Base-by-base conservation (phyloP, 2,329 filamentous ascomycete genomes). In the Penicillium oxalicum region DNA sequence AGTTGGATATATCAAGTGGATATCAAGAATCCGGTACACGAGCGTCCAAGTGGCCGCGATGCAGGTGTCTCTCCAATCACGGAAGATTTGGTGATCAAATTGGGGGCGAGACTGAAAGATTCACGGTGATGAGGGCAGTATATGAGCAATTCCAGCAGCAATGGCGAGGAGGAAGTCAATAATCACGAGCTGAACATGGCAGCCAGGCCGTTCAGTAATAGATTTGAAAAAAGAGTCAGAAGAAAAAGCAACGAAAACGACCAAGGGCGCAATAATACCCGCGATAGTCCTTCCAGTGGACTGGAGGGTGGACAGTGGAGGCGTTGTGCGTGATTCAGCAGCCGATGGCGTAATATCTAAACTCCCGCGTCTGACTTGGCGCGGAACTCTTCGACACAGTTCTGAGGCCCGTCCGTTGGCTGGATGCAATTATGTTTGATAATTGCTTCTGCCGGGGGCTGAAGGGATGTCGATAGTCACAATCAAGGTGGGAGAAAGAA, bases 341-440 rank as follows among this genome's bases (percentile, higher is more conserved):
- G 34, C 40, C 41, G 44, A 60, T 59, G 58, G 58, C 58, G 58
- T 53, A 57, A 60, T 59, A 60, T 58, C 58, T 40, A 53, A 56
- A 38, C 48, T 55, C 56, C 48, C 55, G 51, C 49, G 50, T 52
- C 53, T 46, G 51, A 32, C 29, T 32, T 32, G 29, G 29, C 29
- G 29, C 8, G 8, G 29, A 11, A 32, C 7, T 7, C 8, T 32
- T 32, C 29, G 4, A 11, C 29, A 32, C 29, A 3, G 8, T 32
- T 32, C 1, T 5, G 18, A 18, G 18, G 1, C 11, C 29, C 11
- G 7, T 32, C 5, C 29, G 7, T 32, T 32, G 7, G 29, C 7
- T 32, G 29, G 8, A 5, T 8, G 29, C 29, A 32, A 32, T 7
- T 11, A 4, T 18, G 4, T 32, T 32, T 7, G 29, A 32, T 11